These are phyloP conservation scores for Ophiostoma montium DNA, from an alignment of 2,329 filamentous ascomycete species.

Conservation along the genomic window DNA sequence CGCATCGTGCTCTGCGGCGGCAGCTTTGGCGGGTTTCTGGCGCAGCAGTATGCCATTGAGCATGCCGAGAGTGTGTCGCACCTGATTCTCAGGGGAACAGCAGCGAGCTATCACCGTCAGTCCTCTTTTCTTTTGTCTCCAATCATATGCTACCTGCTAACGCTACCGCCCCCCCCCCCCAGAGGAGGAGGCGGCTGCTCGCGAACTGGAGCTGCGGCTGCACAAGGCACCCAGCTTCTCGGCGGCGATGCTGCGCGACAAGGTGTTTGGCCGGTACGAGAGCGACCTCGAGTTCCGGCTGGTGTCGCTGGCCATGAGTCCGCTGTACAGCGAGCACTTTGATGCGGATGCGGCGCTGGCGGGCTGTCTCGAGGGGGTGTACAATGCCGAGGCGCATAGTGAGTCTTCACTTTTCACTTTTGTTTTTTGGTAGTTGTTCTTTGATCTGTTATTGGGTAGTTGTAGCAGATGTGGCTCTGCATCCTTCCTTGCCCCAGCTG, in stretches of 20 bases:
- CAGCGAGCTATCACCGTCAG: constrained; percentile 21
- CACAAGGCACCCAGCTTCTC: constrained; percentile 23
- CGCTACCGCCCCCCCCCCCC: not conserved
- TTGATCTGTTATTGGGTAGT: too few species aligned
- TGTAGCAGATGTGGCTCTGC: too few species aligned
- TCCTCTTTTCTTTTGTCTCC: not conserved
- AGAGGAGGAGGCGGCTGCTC: constrained; percentile 22
- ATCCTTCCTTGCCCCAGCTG: too few species aligned
- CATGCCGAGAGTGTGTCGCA: constrained; percentile 20
- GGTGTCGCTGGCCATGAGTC: constrained; percentile 23
- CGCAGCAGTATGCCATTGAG: constrained; percentile 25
- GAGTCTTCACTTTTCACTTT: too few species aligned
- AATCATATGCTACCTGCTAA: not conserved
- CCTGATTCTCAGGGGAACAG: constrained; percentile 24
- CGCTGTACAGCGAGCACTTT: constrained; percentile 23
- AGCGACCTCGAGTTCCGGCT: constrained; percentile 25
- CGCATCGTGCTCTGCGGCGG: constrained; percentile 23
- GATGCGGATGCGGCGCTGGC: constrained; percentile 21
- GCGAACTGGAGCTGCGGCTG: constrained; percentile 19
- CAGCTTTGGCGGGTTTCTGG: constrained; percentile 26
- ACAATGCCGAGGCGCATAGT: constrained; percentile 23
- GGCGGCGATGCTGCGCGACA: constrained; percentile 22
- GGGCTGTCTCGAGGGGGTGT: constrained; percentile 19
- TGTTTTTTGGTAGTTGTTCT: too few species aligned
- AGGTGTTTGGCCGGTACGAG: constrained; percentile 24